Conservation (phyloP, 768 basidiomycete species). For the Pulveroboletus sp. region DNA sequence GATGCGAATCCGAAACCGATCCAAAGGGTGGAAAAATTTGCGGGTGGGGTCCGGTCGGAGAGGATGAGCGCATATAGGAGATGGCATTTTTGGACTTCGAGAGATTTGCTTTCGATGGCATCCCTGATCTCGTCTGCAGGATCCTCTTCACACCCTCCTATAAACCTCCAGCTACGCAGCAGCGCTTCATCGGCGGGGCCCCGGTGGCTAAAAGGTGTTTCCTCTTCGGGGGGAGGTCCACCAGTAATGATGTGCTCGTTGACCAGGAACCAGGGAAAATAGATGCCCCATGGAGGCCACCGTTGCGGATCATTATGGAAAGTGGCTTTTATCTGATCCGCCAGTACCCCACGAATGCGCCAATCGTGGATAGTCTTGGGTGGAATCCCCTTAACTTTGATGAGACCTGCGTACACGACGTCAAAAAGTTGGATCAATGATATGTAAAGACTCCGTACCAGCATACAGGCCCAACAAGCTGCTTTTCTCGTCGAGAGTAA, state of each 20-base stretch:
- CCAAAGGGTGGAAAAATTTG: slow-evolving; percentile 6
- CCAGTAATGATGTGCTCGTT: slow-evolving; percentile 30
- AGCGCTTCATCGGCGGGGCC: not conserved
- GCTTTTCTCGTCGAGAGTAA: slow-evolving; percentile 9
- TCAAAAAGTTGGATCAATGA: not conserved
- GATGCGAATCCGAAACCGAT: slow-evolving; percentile 19
- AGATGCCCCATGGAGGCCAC: slow-evolving; percentile 21
- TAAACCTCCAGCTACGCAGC: slow-evolving; percentile 6
- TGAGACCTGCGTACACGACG: slow-evolving; percentile 17
- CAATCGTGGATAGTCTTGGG: slow-evolving; percentile 32
- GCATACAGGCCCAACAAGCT: slow-evolving; percentile 34
- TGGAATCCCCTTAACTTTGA: slow-evolving; percentile 16
- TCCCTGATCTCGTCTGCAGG: not conserved
- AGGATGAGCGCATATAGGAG: slow-evolving; percentile 1
- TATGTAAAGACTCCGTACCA: not conserved
- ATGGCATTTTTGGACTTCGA: not conserved
- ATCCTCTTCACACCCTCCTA: slow-evolving; percentile 4
- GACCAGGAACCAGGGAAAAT: slow-evolving; percentile 37
- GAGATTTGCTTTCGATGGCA: not conserved
- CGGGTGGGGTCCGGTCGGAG: not conserved
- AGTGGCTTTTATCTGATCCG: slow-evolving; percentile 31
- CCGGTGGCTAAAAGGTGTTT: not conserved
- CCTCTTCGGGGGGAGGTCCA: too few species aligned
- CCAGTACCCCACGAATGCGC: slow-evolving; percentile 29
- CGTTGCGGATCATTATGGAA: slow-evolving; percentile 27